These are phyloP conservation scores for Tilletia setariae DNA, from an alignment of 1,284 basidiomycete species.

Conservation along the genomic window DNA sequence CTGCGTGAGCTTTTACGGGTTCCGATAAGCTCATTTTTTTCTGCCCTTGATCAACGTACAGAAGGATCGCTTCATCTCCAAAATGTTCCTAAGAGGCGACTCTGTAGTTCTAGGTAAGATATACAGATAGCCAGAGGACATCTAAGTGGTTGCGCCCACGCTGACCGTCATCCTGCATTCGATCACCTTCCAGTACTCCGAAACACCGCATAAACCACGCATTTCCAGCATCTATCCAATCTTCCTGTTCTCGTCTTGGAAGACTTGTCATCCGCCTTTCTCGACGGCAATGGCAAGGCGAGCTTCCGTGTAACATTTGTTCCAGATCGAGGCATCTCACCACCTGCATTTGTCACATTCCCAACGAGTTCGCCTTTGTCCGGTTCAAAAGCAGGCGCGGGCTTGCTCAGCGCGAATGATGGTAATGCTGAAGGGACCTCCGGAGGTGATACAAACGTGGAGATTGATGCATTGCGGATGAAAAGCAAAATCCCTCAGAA, in stretches of 20 bases:
- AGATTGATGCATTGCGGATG: no score
- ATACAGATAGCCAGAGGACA: background rate
- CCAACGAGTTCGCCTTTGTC: background rate
- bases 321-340: slow-evolving; percentile 11
- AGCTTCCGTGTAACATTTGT: background rate
- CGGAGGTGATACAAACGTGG: no score
- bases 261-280: background rate
- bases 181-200: slow-evolving; percentile 13
- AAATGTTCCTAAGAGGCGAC: slow-evolving; percentile 69
- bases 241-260: background rate
- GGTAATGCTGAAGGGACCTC: no score
- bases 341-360: background rate
- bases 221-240: background rate
- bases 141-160: background rate
- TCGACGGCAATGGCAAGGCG: background rate
- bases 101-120: slow-evolving; percentile 45
- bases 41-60: no score
- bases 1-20: background rate
- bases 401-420: no score
- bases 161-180: background rate
- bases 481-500: no score
- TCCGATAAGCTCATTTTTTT: no score
- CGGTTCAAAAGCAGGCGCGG: no score
- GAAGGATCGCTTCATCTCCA: slow-evolving; percentile 88
- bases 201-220: slow-evolving; percentile 16